phyloP scores from a whole-genome alignment of 495 filamentous ascomycete genomes.

The Halenospora varia region DNA sequence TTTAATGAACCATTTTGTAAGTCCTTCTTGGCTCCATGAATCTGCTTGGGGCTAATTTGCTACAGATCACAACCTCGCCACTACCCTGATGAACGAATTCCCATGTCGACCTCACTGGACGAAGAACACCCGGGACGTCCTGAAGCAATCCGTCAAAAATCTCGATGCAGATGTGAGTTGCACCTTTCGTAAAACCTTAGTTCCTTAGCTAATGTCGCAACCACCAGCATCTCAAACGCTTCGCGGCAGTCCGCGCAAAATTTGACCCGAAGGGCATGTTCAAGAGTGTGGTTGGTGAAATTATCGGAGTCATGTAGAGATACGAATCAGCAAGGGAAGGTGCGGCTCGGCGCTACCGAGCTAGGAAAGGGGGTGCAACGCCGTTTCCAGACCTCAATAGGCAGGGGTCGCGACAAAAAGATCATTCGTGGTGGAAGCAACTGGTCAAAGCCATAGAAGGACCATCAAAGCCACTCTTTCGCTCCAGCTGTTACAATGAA shows the following conservation, averaged over 20 bases:
- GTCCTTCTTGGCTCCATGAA: conserved; percentile 8
- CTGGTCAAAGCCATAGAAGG: no score
- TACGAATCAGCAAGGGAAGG: no score
- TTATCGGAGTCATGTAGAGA: conserved; percentile 30
- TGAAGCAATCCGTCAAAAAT: conserved; percentile 39
- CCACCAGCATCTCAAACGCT: conserved; percentile 35
- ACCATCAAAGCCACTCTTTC: no score
- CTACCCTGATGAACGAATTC: conserved; percentile 44
- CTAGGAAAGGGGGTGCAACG: no score
- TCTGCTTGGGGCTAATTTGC: conserved; percentile 10
- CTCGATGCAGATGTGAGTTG: conserved; percentile 34
- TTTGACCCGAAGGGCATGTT: conserved; percentile 45
- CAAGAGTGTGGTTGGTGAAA: conserved; percentile 43
- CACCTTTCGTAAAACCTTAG: neutral
- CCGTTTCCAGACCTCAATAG: no score
- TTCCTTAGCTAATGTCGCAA: neutral
- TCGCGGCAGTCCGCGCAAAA: conserved; percentile 37
- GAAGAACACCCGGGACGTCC: conserved; percentile 45
- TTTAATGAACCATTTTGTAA: conserved; percentile 47
- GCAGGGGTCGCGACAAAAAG: no score
- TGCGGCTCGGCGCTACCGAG: no score
- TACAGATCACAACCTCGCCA: conserved; percentile 38
- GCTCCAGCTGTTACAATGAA: no score
- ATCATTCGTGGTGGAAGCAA: no score
- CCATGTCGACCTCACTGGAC: conserved; percentile 48